Percentiles rank a stretch among this genome's conserved stretches.
These are phyloP conservation scores for Lentinula aciculospora DNA, from an alignment of 768 basidiomycete species.

Conservation along the genomic window DNA sequence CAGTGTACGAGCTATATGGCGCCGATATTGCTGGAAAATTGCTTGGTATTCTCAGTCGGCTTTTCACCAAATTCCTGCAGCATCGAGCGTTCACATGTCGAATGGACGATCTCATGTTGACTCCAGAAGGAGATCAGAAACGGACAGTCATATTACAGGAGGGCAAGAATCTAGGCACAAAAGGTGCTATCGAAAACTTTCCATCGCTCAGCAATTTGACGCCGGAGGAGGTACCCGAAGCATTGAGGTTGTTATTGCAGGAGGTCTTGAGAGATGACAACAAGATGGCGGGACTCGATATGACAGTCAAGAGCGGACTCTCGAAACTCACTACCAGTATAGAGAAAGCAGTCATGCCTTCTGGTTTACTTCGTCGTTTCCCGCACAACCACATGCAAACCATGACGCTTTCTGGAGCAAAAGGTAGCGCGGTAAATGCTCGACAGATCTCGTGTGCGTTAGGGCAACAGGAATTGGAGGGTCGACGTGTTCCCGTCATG, in stretches of 20 bases:
- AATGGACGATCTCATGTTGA: slow-evolving; percentile 95
- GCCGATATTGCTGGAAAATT: slow-evolving; percentile 84
- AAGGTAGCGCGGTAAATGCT: slow-evolving; percentile 96
- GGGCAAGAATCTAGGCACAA: slow-evolving; percentile 71
- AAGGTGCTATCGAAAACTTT: slow-evolving; percentile 88
- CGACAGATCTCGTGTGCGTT: slow-evolving; percentile 97
- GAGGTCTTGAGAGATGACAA: slow-evolving; percentile 92
- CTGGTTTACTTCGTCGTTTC: slow-evolving; percentile 85
- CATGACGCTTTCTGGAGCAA: slow-evolving; percentile 97
- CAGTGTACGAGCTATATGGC: slow-evolving; percentile 94
- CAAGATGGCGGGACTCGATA: slow-evolving; percentile 96
- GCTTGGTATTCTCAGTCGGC: slow-evolving; percentile 85
- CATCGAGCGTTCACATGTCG: slow-evolving; percentile 97
- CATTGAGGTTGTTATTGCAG: slow-evolving; percentile 68
- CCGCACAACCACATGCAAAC: slow-evolving; percentile 99
- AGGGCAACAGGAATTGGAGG: slow-evolving; percentile 97
- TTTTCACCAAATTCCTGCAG: slow-evolving; percentile 96
- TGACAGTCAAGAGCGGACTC: slow-evolving; percentile 83
- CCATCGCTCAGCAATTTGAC: slow-evolving; percentile 58
- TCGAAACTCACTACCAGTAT: slow-evolving; percentile 86
- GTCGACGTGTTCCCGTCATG: slow-evolving; percentile 98
- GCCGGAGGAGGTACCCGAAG: slow-evolving; percentile 46
- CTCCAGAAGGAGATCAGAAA: slow-evolving; percentile 68
- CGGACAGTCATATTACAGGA: slow-evolving; percentile 63
- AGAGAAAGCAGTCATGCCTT: slow-evolving; percentile 82